A percentile compares a stretch with the other conserved stretches of the same genome.
Evolutionary conservation across 2,329 filamentous ascomycete species (phyloP).

Genomic region (Sordariomycetes sp.): DNA sequence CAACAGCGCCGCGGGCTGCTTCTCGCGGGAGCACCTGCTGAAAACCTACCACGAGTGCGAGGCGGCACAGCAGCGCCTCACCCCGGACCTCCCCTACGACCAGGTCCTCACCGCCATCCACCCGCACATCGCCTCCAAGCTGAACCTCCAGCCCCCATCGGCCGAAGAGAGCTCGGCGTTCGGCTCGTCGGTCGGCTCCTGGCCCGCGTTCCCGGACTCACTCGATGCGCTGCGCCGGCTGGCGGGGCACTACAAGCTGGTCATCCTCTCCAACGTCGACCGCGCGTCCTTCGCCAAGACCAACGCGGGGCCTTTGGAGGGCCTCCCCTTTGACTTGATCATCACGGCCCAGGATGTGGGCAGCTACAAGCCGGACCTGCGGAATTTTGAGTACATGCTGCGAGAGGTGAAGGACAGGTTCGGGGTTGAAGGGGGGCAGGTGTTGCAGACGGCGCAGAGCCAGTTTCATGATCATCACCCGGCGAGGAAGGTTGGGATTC

Average conservation of each 20-base stretch:
- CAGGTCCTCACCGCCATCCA: constrained; percentile 42
- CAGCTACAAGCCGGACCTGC: constrained; percentile 56
- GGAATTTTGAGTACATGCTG: constrained; percentile 59
- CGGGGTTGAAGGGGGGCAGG: constrained; percentile 39
- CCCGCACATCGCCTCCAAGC: constrained; percentile 31
- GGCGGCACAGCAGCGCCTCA: constrained; percentile 38
- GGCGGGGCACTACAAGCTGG: constrained; percentile 35
- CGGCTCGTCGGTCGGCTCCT: constrained; percentile 38
- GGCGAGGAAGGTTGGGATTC: constrained; percentile 46
- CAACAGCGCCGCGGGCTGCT: constrained; percentile 8
- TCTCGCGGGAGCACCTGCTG: constrained; percentile 26
- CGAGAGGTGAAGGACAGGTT: constrained; percentile 40
- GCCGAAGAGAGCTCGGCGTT: constrained; percentile 34
- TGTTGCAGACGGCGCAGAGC: constrained; percentile 60
- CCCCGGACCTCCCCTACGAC: constrained; percentile 49
- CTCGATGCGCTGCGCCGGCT: constrained; percentile 37
- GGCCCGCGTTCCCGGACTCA: constrained; percentile 42
- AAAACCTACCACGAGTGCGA: constrained; percentile 30
- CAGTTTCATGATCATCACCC: constrained; percentile 61
- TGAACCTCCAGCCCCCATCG: constrained; percentile 23
- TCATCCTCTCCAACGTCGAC: constrained; percentile 45
- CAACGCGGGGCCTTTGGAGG: constrained; percentile 33
- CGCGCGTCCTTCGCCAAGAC: constrained; percentile 33
- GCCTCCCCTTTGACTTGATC: constrained; percentile 45
- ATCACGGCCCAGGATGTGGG: constrained; percentile 63